Conservation (phyloP, 2,329 filamentous ascomycete genomes). For the Mycogone perniciosa region DNA sequence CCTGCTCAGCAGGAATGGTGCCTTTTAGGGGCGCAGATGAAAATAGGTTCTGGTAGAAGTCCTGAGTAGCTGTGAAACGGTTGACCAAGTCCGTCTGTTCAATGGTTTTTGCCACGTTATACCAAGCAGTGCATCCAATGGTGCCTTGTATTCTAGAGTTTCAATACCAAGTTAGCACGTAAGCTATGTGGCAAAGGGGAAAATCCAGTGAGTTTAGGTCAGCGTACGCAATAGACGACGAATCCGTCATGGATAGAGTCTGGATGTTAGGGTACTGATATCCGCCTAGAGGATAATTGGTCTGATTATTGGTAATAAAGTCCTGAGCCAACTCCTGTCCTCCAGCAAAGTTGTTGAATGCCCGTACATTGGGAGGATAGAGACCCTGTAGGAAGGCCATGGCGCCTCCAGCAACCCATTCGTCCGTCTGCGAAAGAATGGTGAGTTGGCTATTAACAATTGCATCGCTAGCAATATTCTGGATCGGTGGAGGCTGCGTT, state of each 20-base stretch:
- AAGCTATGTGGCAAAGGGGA: not conserved
- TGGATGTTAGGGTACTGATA: constrained; percentile 73
- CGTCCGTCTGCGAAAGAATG: constrained; percentile 35
- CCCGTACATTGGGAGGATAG: constrained; percentile 61
- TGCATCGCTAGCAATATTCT: constrained; percentile 34
- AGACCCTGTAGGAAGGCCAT: constrained; percentile 76
- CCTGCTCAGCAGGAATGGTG: constrained; percentile 27
- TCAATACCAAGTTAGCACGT: not conserved
- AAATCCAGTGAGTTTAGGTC: no score
- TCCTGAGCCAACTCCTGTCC: constrained; percentile 38
- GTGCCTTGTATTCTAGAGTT: constrained; percentile 33
- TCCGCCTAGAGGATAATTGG: constrained; percentile 63
- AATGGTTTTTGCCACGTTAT: constrained; percentile 22
- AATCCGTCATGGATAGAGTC: constrained; percentile 41
- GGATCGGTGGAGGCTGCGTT: constrained; percentile 30
- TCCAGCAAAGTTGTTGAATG: constrained; percentile 24
- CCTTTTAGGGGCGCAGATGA: constrained; percentile 30
- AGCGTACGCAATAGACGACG: constrained; percentile 38
- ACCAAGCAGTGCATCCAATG: constrained; percentile 33
- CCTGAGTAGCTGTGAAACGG: constrained; percentile 23
- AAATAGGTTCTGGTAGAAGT: constrained; percentile 41
- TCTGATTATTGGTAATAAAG: constrained; percentile 30
- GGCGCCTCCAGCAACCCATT: constrained; percentile 58
- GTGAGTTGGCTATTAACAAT: constrained; percentile 44
- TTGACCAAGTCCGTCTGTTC: constrained; percentile 19